Base-by-base conservation (phyloP, 2,329 filamentous ascomycete species). In the Talaromyces amestolkiae region DNA sequence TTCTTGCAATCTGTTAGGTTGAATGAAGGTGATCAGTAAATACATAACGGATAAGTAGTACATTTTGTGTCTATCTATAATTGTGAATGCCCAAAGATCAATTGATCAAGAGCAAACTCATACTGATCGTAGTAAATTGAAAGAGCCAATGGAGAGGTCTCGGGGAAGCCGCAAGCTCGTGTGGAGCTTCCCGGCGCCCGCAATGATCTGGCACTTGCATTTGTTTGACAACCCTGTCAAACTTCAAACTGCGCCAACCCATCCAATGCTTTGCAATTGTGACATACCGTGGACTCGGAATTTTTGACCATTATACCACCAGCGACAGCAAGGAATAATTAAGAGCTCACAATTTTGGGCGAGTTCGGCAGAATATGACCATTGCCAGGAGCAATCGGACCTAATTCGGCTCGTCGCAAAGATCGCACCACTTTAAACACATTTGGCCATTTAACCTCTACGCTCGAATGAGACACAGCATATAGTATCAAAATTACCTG, bases 171-270 rank as follows among this genome's bases (percentile, higher is more conserved):
- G 22, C 54, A 66, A 66, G 65, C 65, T 66, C 39, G 45, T 66
- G 65, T 66, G 65, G 65, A 61, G 65, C 37, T 37, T 66, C 60
- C 65, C 39, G n/a, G 31, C 51, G 35, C 56, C 56, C 61, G 61
- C 61, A 54, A 15, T 59, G 45, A 49, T 31, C 60, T 59, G 56
- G 39, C 53, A 56, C 53, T 56, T 37, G 11, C 11, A 37, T n/a
- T 6, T 19, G 33, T 35, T 56, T 56, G n/a, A 24, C 37, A 41
- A 35, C 49, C 47, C 24, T 19, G 51, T 43, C 27, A 11, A 24
- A 47, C 27, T 27, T 11, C 15, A 31, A 22, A 33, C 27, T 22
- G 41, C 41, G 27, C 41, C 17, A 47, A 33, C 22, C 22, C 19
- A 11, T 5, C 2, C 19, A 58, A 43, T 59, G 39, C 27, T 31